Conservation (phyloP, 805 yeast genomes). For the Saccharomycopsis microspora region DNA sequence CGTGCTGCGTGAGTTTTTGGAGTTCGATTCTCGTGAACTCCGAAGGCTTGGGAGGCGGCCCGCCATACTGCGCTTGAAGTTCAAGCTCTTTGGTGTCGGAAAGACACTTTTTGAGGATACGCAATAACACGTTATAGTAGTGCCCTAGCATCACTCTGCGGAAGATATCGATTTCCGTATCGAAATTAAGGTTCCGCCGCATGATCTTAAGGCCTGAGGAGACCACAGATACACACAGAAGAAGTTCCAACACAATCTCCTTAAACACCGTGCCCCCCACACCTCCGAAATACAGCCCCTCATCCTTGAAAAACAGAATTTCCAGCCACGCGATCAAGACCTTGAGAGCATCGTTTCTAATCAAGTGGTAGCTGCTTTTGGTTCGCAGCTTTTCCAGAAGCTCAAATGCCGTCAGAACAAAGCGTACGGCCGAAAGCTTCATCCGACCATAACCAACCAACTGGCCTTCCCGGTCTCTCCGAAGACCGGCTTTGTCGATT, state of each 20-base stretch:
- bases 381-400: not conserved
- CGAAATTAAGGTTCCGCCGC: constrained; percentile 50
- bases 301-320: constrained; percentile 20
- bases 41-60: not conserved
- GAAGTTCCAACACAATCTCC: constrained; percentile 46
- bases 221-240: constrained; percentile 43
- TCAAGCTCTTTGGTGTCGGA: constrained; percentile 28
- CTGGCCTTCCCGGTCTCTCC: not conserved
- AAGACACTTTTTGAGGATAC: constrained; percentile 28
- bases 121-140: constrained; percentile 47
- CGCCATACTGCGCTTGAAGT: not conserved
- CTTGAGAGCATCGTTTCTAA: constrained; percentile 24
- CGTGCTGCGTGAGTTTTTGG: constrained; percentile 1
- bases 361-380: constrained; percentile 13
- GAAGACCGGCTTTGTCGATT: not conserved
- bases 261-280: not conserved
- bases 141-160: constrained; percentile 56
- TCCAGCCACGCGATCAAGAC: constrained; percentile 25
- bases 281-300: not conserved
- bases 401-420: not conserved
- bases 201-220: constrained; percentile 37
- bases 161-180: constrained; percentile 40
- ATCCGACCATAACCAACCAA: not conserved
- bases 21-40: constrained; percentile 1
- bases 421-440: constrained; percentile 2